A percentile compares a stretch with the other conserved stretches of the same genome.
Conservation (phyloP, 2,329 filamentous ascomycete species). For the Ambrosiella cleistominuta region DNA sequence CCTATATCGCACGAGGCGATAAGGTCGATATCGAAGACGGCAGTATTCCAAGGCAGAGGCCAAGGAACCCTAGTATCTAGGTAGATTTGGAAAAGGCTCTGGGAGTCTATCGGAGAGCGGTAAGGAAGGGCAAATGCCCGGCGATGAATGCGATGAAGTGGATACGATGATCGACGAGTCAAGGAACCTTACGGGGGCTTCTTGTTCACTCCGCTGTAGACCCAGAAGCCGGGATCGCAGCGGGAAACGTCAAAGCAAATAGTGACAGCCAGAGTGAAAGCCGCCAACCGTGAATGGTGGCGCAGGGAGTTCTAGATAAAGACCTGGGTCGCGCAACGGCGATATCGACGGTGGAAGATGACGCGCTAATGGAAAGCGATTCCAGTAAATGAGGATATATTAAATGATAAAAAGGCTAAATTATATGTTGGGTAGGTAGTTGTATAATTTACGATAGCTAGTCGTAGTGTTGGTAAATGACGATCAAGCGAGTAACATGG, state of each 20-base stretch:
- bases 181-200: slow-evolving; percentile 68
- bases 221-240: slow-evolving; percentile 81
- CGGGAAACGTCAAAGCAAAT: slow-evolving; percentile 39
- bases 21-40: not conserved
- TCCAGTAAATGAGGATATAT: not conserved
- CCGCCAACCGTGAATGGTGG: slow-evolving; percentile 9
- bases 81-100: not conserved
- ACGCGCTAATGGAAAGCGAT: not conserved
- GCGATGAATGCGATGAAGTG: not conserved
- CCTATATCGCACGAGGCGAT: not conserved
- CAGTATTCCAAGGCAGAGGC: not conserved
- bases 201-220: slow-evolving; percentile 91
- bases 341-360: not conserved
- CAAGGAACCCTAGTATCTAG: not conserved
- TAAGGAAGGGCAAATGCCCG: not conserved
- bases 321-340: slow-evolving; percentile 1
- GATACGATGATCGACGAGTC: not conserved
- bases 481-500: too few relatives aligned
- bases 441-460: too few relatives aligned
- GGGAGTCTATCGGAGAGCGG: slow-evolving; percentile 1
- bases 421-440: too few relatives aligned
- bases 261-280: slow-evolving; percentile 13
- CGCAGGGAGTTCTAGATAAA: not conserved
- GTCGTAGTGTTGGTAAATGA: too few relatives aligned
- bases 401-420: too few relatives aligned